phyloP scores from a whole-genome alignment of 2,329 filamentous ascomycete genomes.

The Phialemonium atrogriseum region DNA sequence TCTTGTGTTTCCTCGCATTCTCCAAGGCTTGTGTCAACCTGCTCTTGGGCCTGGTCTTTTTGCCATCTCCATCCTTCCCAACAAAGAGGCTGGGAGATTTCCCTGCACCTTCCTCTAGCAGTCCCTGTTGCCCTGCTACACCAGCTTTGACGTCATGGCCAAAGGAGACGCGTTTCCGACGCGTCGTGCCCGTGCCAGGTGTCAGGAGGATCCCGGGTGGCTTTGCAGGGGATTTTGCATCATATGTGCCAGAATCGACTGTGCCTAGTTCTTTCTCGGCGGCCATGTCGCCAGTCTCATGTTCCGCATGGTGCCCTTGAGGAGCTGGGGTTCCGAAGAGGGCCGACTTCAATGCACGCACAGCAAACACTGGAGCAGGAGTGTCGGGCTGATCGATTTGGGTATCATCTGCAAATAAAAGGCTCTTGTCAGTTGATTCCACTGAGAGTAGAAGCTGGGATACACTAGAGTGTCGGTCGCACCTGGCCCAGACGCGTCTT shows the following conservation, averaged over 20 bases:
- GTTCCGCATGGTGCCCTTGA: constrained; percentile 12
- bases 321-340: constrained; percentile 52
- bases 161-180: constrained; percentile 59
- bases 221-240: constrained; percentile 35
- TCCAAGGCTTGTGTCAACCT: constrained; percentile 38
- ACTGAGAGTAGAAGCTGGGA: no score
- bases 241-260: constrained; percentile 7
- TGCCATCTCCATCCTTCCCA: constrained; percentile 10
- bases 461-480: no score
- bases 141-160: constrained; percentile 42
- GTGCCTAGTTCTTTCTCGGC: constrained; percentile 15
- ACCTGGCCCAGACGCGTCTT: constrained; percentile 20
- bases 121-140: constrained; percentile 17
- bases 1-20: constrained; percentile 25
- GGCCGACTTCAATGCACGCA: constrained; percentile 55
- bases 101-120: constrained; percentile 20
- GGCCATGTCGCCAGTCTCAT: constrained; percentile 12
- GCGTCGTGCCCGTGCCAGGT: constrained; percentile 51
- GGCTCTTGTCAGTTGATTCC: constrained; percentile 4
- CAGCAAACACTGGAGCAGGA: constrained; percentile 58
- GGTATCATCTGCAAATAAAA: constrained; percentile 26
- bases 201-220: constrained; percentile 55
- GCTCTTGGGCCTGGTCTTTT: constrained; percentile 26
- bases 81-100: constrained; percentile 21
- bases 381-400: constrained; percentile 54